These are phyloP conservation scores for Arxiozyma slooffiae DNA, from an alignment of 1,139 yeast species.

Conservation along the genomic window DNA sequence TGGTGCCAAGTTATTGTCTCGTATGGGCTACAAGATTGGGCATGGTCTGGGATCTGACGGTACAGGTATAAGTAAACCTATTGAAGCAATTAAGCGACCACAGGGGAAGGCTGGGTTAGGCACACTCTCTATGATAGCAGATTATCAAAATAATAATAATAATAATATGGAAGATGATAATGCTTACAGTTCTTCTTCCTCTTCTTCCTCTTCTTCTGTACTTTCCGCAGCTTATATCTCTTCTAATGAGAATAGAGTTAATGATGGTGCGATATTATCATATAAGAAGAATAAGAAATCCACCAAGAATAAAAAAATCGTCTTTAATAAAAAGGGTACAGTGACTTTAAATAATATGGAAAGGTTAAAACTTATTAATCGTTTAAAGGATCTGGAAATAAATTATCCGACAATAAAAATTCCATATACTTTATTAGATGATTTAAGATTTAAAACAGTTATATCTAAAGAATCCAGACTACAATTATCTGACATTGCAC, in stretches of 20 bases:
- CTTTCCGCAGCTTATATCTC: slow-evolving; percentile 10
- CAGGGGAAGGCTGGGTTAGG: slow-evolving; percentile 64
- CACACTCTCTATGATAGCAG: slow-evolving; percentile 16
- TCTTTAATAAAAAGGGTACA: slow-evolving; percentile 1
- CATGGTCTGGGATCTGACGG: slow-evolving; percentile 66
- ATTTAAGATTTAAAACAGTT: background rate
- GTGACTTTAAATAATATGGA: slow-evolving; percentile 1
- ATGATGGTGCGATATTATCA: background rate
- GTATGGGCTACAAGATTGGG: slow-evolving; percentile 85
- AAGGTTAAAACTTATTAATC: background rate
- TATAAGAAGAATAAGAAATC: background rate
- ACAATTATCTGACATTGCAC: background rate
- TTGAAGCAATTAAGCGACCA: slow-evolving; percentile 44
- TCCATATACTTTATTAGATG: background rate
- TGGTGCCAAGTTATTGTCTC: slow-evolving; percentile 68
- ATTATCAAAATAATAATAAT: slow-evolving; percentile 11
- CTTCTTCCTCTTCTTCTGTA: slow-evolving; percentile 3
- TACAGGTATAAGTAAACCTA: slow-evolving; percentile 69
- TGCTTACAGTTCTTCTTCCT: background rate
- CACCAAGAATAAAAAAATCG: background rate
- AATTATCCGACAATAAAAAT: background rate
- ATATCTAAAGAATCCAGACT: background rate
- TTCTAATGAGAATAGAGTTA: background rate
- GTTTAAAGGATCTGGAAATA: slow-evolving; percentile 3
- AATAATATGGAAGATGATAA: background rate